Evolutionary conservation across 208 protist genomes (phyloP).

Genomic region (Leishmania guyanensis): DNA sequence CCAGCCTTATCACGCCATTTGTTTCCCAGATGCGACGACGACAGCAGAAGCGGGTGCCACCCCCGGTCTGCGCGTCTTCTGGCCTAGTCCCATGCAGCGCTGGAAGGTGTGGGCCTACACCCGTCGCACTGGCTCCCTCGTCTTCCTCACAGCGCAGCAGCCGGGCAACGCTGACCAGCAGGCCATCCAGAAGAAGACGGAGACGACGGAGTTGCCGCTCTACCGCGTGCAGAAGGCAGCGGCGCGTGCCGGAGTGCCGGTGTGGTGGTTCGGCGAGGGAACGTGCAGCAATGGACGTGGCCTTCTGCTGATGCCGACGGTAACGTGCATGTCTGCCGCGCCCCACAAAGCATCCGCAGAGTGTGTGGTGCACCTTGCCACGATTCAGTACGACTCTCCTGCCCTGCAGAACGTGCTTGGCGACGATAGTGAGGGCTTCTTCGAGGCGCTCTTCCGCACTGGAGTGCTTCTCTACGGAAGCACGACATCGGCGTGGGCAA

Average conservation of each 20-base stretch:
- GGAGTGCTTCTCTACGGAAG: slow-evolving; percentile 61
- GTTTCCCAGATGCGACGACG: slow-evolving; percentile 21
- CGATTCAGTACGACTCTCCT: slow-evolving; percentile 59
- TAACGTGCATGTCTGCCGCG: background rate
- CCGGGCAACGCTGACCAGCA: background rate
- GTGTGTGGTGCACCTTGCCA: slow-evolving; percentile 40
- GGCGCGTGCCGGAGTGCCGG: slow-evolving; percentile 36
- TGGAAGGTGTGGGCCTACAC: slow-evolving; percentile 69
- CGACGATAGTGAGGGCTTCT: slow-evolving; percentile 29
- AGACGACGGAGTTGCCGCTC: slow-evolving; percentile 21
- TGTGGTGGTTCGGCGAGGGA: slow-evolving; percentile 71
- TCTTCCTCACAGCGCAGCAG: slow-evolving; percentile 33
- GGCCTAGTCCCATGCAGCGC: slow-evolving; percentile 62
- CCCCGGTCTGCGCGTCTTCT: slow-evolving; percentile 42
- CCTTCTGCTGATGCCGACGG: slow-evolving; percentile 40
- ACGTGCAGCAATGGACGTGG: slow-evolving; percentile 80
- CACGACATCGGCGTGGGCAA: slow-evolving; percentile 47
- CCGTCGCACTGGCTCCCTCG: slow-evolving; percentile 40
- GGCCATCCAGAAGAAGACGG: slow-evolving; percentile 12
- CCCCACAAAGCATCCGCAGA: slow-evolving; percentile 1
- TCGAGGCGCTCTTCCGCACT: slow-evolving; percentile 42
- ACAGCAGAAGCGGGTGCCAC: background rate
- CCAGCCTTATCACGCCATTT: slow-evolving; percentile 31
- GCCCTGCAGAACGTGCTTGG: slow-evolving; percentile 61
- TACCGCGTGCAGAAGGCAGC: slow-evolving; percentile 39